Evolutionary conservation across 1,139 yeast genomes (phyloP), one percentile per base, ranked within the genome.

Genomic region (Protomyces pachydermus): DNA sequence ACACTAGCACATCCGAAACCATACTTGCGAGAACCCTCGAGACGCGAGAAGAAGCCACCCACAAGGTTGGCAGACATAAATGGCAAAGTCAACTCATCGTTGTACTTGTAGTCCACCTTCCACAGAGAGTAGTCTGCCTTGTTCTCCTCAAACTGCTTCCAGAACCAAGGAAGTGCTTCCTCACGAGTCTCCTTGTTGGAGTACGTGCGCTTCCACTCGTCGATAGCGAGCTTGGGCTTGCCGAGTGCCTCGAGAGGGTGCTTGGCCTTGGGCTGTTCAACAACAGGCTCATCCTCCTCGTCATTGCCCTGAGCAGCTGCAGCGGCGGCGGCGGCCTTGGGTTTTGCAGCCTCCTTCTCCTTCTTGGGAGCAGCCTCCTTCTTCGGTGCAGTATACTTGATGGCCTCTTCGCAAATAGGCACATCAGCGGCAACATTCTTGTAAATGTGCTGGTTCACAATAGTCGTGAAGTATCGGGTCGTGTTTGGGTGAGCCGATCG

Each of bases 41-140:
- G 84, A 83, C 98, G 89, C 87, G 86, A 86, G 86, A 93, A 90
- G 89, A 93, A 93, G 75, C 98, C 98, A 77, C 98, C 98, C 76
- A 93, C 82, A 80, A 91, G 85, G 87, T 93, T 93, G 86, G 91
- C 91, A 72, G 98, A 90, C 98, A 93, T 93, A 82, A 93, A 93
- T 72, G 97, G 88, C 79, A 88, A 81, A 72, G 97, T 91, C 79
- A 93, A 85, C 82, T 93, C 98, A 73, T 93, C 98, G 79, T 93
- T 91, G 84, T 93, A 93, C 84, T 61, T 90, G 91, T 88, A 93
- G 77, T 86, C 96, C 74, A 91, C 96, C 82, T 83, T 89, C 91
- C 91, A 93, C 74, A 93, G 79, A 67, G 98, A 91, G 90, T 91
- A 93, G 80, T 93, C 98, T 72, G 86, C 83, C 71, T 95, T 85